Base-by-base conservation (phyloP, 1,284 basidiomycete species). In the Exsudoporus floridanus region DNA sequence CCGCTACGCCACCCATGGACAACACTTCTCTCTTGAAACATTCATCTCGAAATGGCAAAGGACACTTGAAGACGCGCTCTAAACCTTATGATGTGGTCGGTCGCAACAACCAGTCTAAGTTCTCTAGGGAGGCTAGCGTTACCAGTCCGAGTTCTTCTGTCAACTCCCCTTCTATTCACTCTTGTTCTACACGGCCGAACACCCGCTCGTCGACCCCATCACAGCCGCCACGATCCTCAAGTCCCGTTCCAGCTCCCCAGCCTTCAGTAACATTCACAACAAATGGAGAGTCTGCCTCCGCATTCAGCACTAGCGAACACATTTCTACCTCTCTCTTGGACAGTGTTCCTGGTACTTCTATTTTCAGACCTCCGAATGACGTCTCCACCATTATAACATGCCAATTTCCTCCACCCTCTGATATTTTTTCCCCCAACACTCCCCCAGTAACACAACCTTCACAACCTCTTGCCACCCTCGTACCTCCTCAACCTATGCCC, bases 81-180 rank as follows among this genome's bases (percentile, higher is more conserved):
- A 85, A 84, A 61, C 83, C 83, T n/a, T 85, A 85, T 54, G 83
- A 85, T 58, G 62, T 73, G 31, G 61, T 70, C 19, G 63, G 68
- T 38, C 82, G 82, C 57, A 73, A 69, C 23, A 73, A 63, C 52
- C 73, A 74, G 33, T 49, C 56, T 33, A 64, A 56, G 47, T 62
- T 68, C 37, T 76, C 76, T 16, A 72, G 80, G 56, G 82, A 83
- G 65, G 70, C 77, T 23, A 84, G 82, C 55, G 69, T 77, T 41
- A 73, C 75, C 39, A 81, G 77, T 58, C 58, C 74, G n/a, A 73
- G 77, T 38, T 83, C 82, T 9, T 75, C 79, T 7, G 67, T 76
- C 30, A 74, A 72, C 18, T 74, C 75, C 8, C 73, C 75, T 55
- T 73, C 73, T 2, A 48, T 55, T 34, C 52, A 25, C 13, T 54